Conservation (phyloP, 768 basidiomycete genomes). For the Heimioporus sp. region DNA sequence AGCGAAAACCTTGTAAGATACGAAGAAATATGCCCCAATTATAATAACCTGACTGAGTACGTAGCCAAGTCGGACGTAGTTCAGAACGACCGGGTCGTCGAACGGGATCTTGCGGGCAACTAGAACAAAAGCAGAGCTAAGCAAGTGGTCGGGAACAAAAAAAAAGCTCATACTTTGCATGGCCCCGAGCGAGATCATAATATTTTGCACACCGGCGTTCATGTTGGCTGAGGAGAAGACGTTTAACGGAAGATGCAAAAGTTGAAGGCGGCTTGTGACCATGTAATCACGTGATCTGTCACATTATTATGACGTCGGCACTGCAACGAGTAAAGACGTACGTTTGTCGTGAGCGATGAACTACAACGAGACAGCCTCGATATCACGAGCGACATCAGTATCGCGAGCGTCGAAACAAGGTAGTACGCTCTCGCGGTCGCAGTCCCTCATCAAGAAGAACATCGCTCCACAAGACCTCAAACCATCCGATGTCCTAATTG, state of each 20-base stretch:
- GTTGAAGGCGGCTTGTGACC: background rate
- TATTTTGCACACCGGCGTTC: constrained; percentile 76
- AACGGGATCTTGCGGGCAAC: constrained; percentile 92
- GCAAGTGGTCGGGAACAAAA: background rate
- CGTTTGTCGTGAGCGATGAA: constrained; percentile 17
- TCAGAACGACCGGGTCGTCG: constrained; percentile 79
- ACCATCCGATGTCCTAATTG: constrained; percentile 95
- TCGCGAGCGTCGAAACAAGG: constrained; percentile 63
- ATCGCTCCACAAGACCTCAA: constrained; percentile 86
- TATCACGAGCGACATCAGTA: constrained; percentile 71
- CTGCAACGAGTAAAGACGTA: background rate
- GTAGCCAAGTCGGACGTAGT: constrained; percentile 84
- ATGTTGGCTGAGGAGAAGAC: constrained; percentile 39
- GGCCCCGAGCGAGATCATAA: constrained; percentile 86
- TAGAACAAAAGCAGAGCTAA: constrained; percentile 30
- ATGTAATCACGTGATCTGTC: constrained; percentile 10
- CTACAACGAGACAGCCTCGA: constrained; percentile 46
- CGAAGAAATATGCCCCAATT: constrained; percentile 76
- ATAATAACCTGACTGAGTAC: constrained; percentile 69
- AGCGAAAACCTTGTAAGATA: constrained; percentile 58
- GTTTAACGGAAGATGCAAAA: constrained; percentile 13
- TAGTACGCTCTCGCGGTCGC: constrained; percentile 74
- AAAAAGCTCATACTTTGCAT: constrained; percentile 67
- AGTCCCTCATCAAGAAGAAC: constrained; percentile 93
- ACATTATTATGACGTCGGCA: constrained; percentile 24